Percentiles rank a stretch among this genome's conserved stretches.
phyloP scores from a whole-genome alignment of 2,329 filamentous ascomycete species.

The Biscogniauxia marginata region DNA sequence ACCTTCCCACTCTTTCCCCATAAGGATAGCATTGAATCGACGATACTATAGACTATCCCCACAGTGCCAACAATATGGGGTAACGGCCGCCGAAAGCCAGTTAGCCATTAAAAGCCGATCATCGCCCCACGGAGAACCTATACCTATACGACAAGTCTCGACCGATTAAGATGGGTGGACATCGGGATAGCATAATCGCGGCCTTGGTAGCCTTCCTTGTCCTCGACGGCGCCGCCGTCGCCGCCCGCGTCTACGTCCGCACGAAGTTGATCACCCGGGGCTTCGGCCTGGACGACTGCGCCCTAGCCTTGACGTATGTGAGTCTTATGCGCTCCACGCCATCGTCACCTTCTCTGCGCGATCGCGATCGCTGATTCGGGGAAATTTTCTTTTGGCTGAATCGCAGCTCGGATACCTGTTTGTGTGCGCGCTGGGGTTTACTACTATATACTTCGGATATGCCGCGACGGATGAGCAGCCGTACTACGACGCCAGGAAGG shows the following conservation, averaged over 20 bases:
- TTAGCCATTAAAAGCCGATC: neutral
- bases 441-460: constrained; percentile 32
- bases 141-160: neutral
- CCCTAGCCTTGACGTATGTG: constrained; percentile 30
- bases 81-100: neutral
- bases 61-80: neutral
- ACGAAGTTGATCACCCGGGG: constrained; percentile 25
- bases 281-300: constrained; percentile 32
- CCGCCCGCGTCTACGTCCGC: constrained; percentile 30
- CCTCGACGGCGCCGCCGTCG: constrained; percentile 25
- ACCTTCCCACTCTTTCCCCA: neutral
- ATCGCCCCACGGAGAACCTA: neutral
- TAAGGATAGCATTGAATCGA: neutral
- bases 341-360: too few relatives aligned
- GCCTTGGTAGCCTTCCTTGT: constrained; percentile 29
- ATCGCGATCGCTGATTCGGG: constrained; percentile 10
- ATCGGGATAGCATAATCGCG: constrained; percentile 24
- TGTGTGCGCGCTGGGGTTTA: constrained; percentile 28
- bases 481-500: constrained; percentile 22
- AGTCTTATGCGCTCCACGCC: too few relatives aligned
- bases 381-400: too few relatives aligned
- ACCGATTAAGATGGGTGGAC: constrained; percentile 1
- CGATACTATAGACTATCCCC: neutral
- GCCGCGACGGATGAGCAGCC: constrained; percentile 25
- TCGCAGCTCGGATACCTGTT: constrained; percentile 27